phyloP scores from a whole-genome alignment of 2,329 filamentous ascomycete genomes.

The Sporothrix schenckii region DNA sequence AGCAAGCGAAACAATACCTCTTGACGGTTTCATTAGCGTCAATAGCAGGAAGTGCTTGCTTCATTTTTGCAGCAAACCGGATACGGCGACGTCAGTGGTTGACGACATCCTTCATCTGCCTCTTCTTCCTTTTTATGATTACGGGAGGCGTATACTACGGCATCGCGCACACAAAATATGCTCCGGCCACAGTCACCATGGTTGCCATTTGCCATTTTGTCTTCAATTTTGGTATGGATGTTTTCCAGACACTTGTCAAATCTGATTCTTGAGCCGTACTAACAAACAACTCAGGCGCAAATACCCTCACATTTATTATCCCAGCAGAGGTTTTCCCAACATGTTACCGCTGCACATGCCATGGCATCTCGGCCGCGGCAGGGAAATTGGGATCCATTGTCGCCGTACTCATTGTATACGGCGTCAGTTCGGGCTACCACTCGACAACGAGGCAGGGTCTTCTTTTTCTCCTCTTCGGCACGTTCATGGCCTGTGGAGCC shows the following conservation, averaged over 20 bases:
- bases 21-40: conserved; percentile 57
- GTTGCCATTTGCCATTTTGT: conserved; percentile 58
- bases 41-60: conserved; percentile 54
- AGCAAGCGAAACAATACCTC: conserved; percentile 58
- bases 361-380: conserved; percentile 63
- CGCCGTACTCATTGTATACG: conserved; percentile 55
- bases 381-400: conserved; percentile 62
- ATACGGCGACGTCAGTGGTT: conserved; percentile 55
- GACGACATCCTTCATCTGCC: conserved; percentile 53
- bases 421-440: conserved; percentile 52
- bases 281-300: conserved; percentile 49
- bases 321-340: conserved; percentile 68
- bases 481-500: conserved; percentile 54
- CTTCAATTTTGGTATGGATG: conserved; percentile 56
- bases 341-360: conserved; percentile 63
- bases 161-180: conserved; percentile 48
- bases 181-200: conserved; percentile 53
- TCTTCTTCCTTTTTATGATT: conserved; percentile 52
- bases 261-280: neutral
- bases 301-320: conserved; percentile 65
- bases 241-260: no score
- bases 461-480: conserved; percentile 55
- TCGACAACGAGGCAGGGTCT: conserved; percentile 51
- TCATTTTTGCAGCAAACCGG: conserved; percentile 53
- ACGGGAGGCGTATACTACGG: conserved; percentile 56